phyloP scores from a whole-genome alignment of 768 basidiomycete genomes.

The Termitomyces sp. region DNA sequence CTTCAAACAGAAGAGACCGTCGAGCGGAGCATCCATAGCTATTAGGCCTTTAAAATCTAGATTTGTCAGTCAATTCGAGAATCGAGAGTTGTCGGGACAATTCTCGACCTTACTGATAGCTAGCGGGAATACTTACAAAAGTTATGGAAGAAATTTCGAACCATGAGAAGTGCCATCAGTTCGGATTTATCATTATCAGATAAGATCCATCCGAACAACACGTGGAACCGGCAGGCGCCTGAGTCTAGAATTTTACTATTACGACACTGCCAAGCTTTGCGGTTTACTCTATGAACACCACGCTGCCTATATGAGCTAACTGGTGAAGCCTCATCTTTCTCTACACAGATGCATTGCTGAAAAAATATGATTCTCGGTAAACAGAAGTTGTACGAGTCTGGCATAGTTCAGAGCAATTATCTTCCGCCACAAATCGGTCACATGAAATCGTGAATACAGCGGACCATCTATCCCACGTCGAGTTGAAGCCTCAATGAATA shows the following conservation, averaged over 20 bases:
- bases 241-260: not conserved
- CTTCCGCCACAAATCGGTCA: not conserved
- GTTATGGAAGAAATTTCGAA: too few relatives aligned
- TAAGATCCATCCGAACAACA: not conserved
- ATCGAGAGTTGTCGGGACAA: too few relatives aligned
- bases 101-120: too few relatives aligned
- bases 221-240: not conserved
- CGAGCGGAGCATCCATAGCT: too few relatives aligned
- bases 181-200: not conserved
- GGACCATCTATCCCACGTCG: not conserved
- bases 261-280: not conserved
- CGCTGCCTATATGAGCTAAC: not conserved
- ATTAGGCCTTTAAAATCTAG: too few relatives aligned
- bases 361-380: not conserved
- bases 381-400: not conserved
- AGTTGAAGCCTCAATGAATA: conserved; percentile 5
- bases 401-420: not conserved
- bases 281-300: not conserved
- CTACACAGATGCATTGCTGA: not conserved
- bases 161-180: too few relatives aligned
- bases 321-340: not conserved
- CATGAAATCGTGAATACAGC: not conserved
- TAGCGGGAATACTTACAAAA: too few relatives aligned
- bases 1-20: too few relatives aligned
- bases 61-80: too few relatives aligned